A percentile compares a stretch with the other conserved stretches of the same genome.
Conservation (phyloP, 2,329 filamentous ascomycete species). For the Coccinonectria pachysandricola region DNA sequence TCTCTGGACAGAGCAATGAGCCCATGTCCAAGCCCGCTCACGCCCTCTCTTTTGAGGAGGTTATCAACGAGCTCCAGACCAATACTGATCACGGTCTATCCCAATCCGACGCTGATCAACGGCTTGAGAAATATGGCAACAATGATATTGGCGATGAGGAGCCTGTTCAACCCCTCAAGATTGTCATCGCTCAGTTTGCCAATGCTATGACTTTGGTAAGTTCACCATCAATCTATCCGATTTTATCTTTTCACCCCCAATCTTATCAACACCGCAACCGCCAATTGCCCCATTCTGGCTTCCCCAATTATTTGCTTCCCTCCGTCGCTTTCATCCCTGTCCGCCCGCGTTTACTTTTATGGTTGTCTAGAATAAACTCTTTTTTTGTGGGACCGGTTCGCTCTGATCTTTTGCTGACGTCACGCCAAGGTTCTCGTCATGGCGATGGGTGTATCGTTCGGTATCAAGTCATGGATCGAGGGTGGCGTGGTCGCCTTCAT, state of each 20-base stretch:
- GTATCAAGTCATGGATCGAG: constrained; percentile 49
- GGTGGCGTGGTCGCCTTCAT: constrained; percentile 48
- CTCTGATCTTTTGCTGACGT: constrained; percentile 8
- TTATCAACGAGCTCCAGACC: constrained; percentile 42
- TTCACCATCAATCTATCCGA: no score
- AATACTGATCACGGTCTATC: constrained; percentile 44
- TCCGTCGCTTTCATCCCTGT: constrained; percentile 1
- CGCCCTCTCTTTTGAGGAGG: constrained; percentile 36
- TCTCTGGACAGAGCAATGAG: constrained; percentile 25
- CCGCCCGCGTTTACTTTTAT: constrained; percentile 18
- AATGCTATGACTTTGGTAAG: constrained; percentile 59
- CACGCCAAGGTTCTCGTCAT: constrained; percentile 36
- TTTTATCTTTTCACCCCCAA: no score
- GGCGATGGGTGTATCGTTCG: constrained; percentile 48
- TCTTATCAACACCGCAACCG: no score
- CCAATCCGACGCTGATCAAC: constrained; percentile 36
- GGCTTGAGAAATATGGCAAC: constrained; percentile 43
- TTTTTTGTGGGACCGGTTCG: constrained; percentile 33
- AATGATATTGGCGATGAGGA: constrained; percentile 42
- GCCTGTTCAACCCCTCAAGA: constrained; percentile 45
- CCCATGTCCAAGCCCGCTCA: constrained; percentile 47
- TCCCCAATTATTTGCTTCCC: constrained; percentile 1
- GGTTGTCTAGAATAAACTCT: constrained; percentile 17
- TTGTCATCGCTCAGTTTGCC: constrained; percentile 52
- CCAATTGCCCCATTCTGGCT: no score